Percentiles rank a stretch among this genome's conserved stretches.
Evolutionary conservation across 106 monocot genomes (phyloP).

Genomic region (Platanthera zijinensis): DNA sequence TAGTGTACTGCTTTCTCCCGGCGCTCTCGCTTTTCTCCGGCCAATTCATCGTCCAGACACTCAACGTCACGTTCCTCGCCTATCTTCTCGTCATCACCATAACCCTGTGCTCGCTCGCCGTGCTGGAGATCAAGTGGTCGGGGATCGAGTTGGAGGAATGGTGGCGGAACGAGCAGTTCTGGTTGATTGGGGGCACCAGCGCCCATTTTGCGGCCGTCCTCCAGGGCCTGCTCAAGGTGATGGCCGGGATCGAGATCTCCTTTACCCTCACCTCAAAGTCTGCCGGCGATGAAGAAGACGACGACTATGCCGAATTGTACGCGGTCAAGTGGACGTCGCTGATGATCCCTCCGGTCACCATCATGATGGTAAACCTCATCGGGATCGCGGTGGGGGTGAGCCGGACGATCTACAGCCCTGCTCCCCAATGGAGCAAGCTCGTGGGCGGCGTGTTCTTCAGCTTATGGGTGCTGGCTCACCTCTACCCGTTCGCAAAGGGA

Average conservation of each 20-base stretch:
- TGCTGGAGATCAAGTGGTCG: constrained; percentile 83
- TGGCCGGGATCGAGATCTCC: constrained; percentile 59
- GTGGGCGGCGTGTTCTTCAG: constrained; percentile 87
- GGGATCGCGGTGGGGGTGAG: constrained; percentile 73
- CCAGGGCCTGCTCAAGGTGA: constrained; percentile 66
- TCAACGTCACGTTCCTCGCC: constrained; percentile 43
- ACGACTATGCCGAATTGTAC: constrained; percentile 55
- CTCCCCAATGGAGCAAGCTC: constrained; percentile 82
- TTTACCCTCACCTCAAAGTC: constrained; percentile 65
- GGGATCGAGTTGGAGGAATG: constrained; percentile 81
- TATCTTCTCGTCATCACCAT: constrained; percentile 10
- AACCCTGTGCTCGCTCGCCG: constrained; percentile 58
- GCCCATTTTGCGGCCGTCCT: constrained; percentile 79
- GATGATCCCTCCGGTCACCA: constrained; percentile 69
- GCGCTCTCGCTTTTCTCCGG: constrained; percentile 86
- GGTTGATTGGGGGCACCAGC: constrained; percentile 75
- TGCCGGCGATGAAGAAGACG: constrained; percentile 33
- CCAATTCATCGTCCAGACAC: constrained; percentile 67
- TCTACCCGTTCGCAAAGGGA: constrained; percentile 66
- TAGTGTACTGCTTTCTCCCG: constrained; percentile 86
- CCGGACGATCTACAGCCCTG: constrained; percentile 60
- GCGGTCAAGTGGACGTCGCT: constrained; percentile 54
- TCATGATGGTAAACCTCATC: constrained; percentile 81
- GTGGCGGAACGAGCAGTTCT: constrained; percentile 81
- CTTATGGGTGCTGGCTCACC: constrained; percentile 54